Base-by-base conservation (phyloP, 495 filamentous ascomycete species). In the Penicillium pancosmium region DNA sequence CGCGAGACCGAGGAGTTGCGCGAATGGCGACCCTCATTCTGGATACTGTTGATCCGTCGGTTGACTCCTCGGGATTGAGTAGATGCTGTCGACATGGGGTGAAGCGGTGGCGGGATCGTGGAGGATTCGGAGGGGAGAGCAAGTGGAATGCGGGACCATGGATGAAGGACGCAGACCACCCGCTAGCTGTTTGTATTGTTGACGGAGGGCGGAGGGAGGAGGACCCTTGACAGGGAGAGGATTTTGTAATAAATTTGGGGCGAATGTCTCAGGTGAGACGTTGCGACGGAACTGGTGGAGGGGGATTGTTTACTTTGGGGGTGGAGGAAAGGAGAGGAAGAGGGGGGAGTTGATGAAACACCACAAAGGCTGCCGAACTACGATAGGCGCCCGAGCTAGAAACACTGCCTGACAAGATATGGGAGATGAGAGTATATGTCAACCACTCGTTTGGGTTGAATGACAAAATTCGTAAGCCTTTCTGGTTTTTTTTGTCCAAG, bases 21-120 rank as follows among this genome's bases (percentile, higher is more conserved):
- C 54, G 75, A 73, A 61, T 82, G 76, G 55, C 73, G 74, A 23
- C 75, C 74, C 60, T 83, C 77, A 74, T 79, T 78, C 56, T 84
- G 82, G 40, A 85, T 66, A 64, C 80, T 85, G 71, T 82, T 82
- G 53, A 84, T 74, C 64, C 78, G 80, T 70, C 79, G 78, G 68
- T 81, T 80, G 56, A 83, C 66, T 67, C 81, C 80, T 76, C 77
- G 71, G 65, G 79, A 81, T 50, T 79, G 80, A 46, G 53, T 78
- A 59, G 81, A 84, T 68, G 79, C 78, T 61, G 80, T 83, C 73
- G 80, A 83, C 81, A 84, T 84, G 67, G 60, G 70, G 60, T 56
- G 40, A 15, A 66, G 56, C 41, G 67, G 55, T 63, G 65, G 54
- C 62, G 57, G 55, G 57, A 60, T 68, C 51, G 60, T 65, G 57